Conservation (phyloP, 768 basidiomycete genomes). For the Tulasnella sp. region DNA sequence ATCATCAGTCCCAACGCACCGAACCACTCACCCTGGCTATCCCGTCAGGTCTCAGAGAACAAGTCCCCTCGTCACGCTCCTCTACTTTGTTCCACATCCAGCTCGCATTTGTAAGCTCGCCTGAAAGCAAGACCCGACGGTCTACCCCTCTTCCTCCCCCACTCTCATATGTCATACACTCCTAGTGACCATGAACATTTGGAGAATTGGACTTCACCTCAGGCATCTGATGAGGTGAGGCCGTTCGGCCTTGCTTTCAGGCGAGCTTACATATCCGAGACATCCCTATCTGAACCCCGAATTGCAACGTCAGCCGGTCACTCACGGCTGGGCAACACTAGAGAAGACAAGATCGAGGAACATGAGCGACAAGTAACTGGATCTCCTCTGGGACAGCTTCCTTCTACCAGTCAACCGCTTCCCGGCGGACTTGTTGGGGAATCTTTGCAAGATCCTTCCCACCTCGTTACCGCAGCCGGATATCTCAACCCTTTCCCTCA, state of each 20-base stretch:
- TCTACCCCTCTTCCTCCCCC: not conserved
- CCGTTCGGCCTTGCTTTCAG: not conserved
- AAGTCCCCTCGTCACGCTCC: not conserved
- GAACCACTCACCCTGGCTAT: not conserved
- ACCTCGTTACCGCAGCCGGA: too few species aligned
- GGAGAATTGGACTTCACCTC: not conserved
- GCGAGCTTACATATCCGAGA: not conserved
- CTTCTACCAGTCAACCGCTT: not conserved
- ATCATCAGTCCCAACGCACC: not conserved
- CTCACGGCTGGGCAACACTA: not conserved
- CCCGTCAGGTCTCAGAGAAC: not conserved
- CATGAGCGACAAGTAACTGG: not conserved
- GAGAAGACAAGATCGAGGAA: not conserved
- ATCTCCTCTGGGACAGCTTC: not conserved
- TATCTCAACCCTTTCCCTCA: too few species aligned
- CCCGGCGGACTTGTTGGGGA: not conserved
- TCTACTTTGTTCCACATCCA: not conserved
- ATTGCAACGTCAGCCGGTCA: not conserved
- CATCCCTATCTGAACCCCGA: not conserved
- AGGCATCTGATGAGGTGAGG: not conserved
- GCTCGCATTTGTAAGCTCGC: not conserved
- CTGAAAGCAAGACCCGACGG: not conserved
- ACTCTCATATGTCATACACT: not conserved
- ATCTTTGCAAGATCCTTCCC: too few species aligned
- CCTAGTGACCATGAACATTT: not conserved